These are phyloP conservation scores for Cutaneotrichosporon sp. DNA, from an alignment of 1,284 basidiomycete genomes.

Conservation along the genomic window DNA sequence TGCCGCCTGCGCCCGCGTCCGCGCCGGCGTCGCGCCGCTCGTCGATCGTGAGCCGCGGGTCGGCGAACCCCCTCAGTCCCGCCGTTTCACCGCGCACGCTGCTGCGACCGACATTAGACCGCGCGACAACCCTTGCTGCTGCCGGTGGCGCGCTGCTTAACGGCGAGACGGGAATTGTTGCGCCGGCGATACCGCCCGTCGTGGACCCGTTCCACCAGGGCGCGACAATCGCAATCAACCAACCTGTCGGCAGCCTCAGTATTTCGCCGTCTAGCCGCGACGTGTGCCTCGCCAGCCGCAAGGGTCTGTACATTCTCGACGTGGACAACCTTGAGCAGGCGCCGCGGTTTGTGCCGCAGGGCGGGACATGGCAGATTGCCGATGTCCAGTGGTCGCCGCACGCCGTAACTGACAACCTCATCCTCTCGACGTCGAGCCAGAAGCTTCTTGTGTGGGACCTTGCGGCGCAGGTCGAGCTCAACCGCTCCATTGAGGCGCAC, in stretches of 20 bases:
- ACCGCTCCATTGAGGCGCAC: conserved; percentile 77
- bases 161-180: neutral
- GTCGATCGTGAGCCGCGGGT: conserved; percentile 2
- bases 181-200: neutral
- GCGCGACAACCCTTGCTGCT: conserved; percentile 22
- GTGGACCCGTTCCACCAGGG: conserved; percentile 39
- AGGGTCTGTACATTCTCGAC: conserved; percentile 95
- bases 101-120: conserved; percentile 26
- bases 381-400: conserved; percentile 96
- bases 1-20: conserved; percentile 9
- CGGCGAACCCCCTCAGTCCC: neutral
- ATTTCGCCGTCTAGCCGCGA: conserved; percentile 49
- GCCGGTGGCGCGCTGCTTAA: conserved; percentile 3
- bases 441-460: conserved; percentile 98
- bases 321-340: conserved; percentile 78
- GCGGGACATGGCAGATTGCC: conserved; percentile 94
- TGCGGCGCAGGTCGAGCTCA: conserved; percentile 56
- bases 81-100: conserved; percentile 25
- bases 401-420: conserved; percentile 72
- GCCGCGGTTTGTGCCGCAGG: conserved; percentile 89
- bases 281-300: conserved; percentile 59
- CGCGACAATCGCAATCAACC: conserved; percentile 45
- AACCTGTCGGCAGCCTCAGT: conserved; percentile 50
- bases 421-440: conserved; percentile 91
- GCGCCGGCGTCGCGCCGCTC: conserved; percentile 6